These are phyloP conservation scores for Sporothrix schenckii DNA, from an alignment of 2,329 filamentous ascomycete genomes.

Conservation along the genomic window DNA sequence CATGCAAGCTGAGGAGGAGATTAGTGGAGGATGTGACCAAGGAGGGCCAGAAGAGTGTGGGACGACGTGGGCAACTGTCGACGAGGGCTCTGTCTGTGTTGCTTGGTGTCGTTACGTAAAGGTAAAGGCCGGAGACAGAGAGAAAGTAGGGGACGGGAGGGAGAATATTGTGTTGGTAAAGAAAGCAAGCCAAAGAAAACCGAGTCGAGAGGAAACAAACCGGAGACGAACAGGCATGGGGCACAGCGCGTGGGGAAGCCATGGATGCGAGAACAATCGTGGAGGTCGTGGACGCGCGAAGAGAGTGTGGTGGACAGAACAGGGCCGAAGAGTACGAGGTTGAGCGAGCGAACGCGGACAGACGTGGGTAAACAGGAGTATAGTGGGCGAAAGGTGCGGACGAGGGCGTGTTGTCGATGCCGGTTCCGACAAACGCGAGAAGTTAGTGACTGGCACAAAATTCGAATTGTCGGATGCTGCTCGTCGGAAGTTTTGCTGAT, in stretches of 20 bases:
- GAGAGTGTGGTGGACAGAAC: neutral
- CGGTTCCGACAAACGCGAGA: neutral
- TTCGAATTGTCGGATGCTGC: neutral
- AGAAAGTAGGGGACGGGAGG: neutral
- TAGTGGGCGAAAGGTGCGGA: neutral
- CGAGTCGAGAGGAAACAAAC: neutral
- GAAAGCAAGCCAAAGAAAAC: neutral
- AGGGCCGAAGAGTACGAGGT: too few relatives aligned
- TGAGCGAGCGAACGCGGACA: neutral
- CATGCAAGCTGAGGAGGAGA: slow-evolving; percentile 9
- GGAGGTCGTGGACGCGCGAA: neutral
- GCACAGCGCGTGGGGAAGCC: neutral
- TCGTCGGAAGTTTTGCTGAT: neutral
- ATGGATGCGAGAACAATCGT: neutral
- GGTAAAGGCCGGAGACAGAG: neutral
- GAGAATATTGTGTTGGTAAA: neutral
- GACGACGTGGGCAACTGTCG: slow-evolving; percentile 1
- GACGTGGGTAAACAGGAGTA: neutral
- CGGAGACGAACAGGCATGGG: neutral
- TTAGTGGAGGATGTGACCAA: slow-evolving; percentile 1
- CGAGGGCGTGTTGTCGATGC: neutral
- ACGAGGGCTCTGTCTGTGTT: neutral
- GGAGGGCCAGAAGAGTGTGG: neutral
- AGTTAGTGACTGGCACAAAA: neutral
- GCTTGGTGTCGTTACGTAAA: slow-evolving; percentile 21